Base-by-base conservation (phyloP, 345 rosid genomes). In the Ceriops tagal region DNA sequence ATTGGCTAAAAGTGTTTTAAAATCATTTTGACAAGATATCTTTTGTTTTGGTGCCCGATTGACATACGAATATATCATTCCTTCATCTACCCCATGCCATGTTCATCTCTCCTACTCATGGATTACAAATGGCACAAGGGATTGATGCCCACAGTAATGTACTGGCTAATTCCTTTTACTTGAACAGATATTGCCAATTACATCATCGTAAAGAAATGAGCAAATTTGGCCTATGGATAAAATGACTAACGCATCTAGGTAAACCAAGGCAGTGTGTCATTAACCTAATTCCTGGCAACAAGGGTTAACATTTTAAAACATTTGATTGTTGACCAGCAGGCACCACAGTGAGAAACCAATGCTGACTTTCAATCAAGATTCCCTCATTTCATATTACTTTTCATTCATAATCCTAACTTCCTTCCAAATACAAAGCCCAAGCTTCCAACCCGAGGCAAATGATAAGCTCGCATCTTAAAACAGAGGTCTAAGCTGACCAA, bases 21-120 rank as follows among this genome's bases (percentile, higher is more conserved):
- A 46, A 21, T 66, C 72, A 46, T 62, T 74, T 63, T 57, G 58
- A 47, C 51, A 27, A 34, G 64, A 62, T 52, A 76, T 16, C 59
- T 52, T 30, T 22, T 22, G 27, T 55, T 26, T 19, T 61, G 52
- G 26, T 43, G 16, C 63, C 22, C 59, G 56, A 28, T n/a, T 24
- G 20, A 11, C 46, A 62, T 26, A 34, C 21, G 9, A 39, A 53
- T n/a, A 53, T 19, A 62, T 16, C 35, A 66, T 32, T 26, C 34
- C 32, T 11, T 62, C 72, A 22, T 62, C n/a, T 71, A 64, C 28
- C 18, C 30, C 30, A 56, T 56, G 22, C 5, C 59, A 9, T 56
- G 28, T 56, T 27, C 22, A 9, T 56, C 59, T 22, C 59, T 15
- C 6, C 59, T 26, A 3, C 4, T 43, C 49, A 43, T 22, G 30